Base-by-base conservation (phyloP, 1,284 basidiomycete genomes). In the Inonotus obliquus region DNA sequence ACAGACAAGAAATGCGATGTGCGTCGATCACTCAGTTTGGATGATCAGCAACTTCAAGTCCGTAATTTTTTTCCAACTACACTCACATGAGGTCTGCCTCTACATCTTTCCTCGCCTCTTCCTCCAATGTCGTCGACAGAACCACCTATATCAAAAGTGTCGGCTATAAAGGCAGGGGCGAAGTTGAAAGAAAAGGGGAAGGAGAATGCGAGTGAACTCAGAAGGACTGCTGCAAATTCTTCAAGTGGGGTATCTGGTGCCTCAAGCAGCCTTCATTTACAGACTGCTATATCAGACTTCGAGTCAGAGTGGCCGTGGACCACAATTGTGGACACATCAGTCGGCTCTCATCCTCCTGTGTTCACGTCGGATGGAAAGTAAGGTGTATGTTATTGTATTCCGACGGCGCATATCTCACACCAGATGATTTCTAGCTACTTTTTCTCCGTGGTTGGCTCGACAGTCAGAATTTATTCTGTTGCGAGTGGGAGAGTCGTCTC, bases 311-410 rank as follows among this genome's bases (percentile, higher is more conserved):
- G 89, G 89, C 76, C 81, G 60, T 92, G 90, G 90, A 77, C 79
- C 61, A 79, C 81, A 48, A 77, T 96, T 58, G 87, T 90, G 41
- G 88, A 92, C 72, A 81, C 85, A 32, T 81, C 82, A 63, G 80
- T 85, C 29, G 89, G 83, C 65, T 79, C 77, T 60, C 80, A 84
- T 52, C 81, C 90, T 7, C 86, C 91, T 45, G 75, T 94, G 62
- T 94, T 94, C 74, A 92, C 92, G 35, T 87, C 81, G 70, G 93
- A 96, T 74, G 91, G 91, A 74, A 87, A 85, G 93, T 94, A 72
- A 70, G 87, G 77, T 38, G 48, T 25, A 39, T 62, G 58, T 11
- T 54, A 17, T 57, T 55, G 21, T 57, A 35, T 49, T 61, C 21
- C 65, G 4, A 29, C 54, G 48, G 53, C 63, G 45, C 54, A 63